Evolutionary conservation across 345 rosid species (phyloP).

Genomic region (Clarkia xantiana): DNA sequence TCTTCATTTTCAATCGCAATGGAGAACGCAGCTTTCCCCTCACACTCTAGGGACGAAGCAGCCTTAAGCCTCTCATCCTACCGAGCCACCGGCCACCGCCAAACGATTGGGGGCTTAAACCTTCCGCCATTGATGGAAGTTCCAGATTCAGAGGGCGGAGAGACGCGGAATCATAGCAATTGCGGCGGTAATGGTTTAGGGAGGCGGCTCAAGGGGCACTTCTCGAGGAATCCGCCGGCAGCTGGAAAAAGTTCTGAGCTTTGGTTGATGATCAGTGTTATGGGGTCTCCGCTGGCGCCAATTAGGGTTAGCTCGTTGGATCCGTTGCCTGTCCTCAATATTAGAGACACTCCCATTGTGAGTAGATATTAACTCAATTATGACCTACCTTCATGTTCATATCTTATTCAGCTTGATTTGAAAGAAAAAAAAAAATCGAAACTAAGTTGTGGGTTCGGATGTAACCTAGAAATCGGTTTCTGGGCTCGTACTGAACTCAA

Average conservation of each 20-base stretch:
- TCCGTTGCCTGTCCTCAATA: constrained; percentile 71
- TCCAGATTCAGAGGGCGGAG: constrained; percentile 19
- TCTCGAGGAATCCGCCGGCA: constrained; percentile 40
- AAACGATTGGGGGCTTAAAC: constrained; percentile 15
- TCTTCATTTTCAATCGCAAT: no score
- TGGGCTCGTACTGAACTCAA: no score
- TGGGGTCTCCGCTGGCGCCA: constrained; percentile 95
- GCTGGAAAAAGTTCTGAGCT: constrained; percentile 35
- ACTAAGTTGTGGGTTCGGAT: no score
- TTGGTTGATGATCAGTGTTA: constrained; percentile 63
- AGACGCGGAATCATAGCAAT: constrained; percentile 5
- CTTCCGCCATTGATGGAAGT: constrained; percentile 32
- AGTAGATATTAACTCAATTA: neutral
- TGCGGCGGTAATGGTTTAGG: constrained; percentile 31
- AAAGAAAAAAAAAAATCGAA: no score
- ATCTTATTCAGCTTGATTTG: no score
- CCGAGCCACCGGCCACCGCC: constrained; percentile 7
- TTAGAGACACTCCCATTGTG: constrained; percentile 65
- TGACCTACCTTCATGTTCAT: neutral
- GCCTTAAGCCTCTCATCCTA: constrained; percentile 13
- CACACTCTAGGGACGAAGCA: constrained; percentile 14
- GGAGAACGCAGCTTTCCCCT: constrained; percentile 14
- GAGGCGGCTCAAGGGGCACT: constrained; percentile 73
- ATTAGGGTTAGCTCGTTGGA: constrained; percentile 54
- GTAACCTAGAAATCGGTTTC: no score